Conservation (phyloP, 2,329 filamentous ascomycete species). For the Talaromyces amestolkiae region DNA sequence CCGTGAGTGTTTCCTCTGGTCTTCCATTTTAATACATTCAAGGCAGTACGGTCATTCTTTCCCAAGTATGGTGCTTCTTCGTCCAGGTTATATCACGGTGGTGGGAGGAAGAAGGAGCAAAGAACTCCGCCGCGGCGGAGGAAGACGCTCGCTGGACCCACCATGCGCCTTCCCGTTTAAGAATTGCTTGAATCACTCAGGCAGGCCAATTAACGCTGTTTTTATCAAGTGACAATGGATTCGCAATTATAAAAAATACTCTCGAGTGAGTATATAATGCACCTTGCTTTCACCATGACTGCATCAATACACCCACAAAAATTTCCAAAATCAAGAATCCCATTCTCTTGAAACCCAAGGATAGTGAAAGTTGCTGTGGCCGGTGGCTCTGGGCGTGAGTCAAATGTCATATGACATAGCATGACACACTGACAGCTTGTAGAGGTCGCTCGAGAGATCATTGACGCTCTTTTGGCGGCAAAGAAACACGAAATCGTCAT, state of each 20-base stretch:
- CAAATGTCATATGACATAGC: background rate
- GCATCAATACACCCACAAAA: background rate
- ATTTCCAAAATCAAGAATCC: background rate
- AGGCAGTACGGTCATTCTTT: background rate
- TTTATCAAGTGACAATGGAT: background rate
- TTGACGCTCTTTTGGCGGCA: background rate
- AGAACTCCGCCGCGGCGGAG: slow-evolving; percentile 12
- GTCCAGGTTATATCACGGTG: background rate
- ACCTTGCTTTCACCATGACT: background rate
- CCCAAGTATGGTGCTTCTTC: background rate
- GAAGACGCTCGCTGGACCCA: background rate
- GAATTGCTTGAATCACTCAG: background rate
- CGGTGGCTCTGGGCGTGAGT: slow-evolving; percentile 14
- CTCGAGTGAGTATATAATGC: background rate
- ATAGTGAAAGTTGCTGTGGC: slow-evolving; percentile 14
- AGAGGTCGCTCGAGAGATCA: slow-evolving; percentile 1
- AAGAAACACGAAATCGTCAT: slow-evolving; percentile 9
- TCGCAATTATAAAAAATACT: background rate
- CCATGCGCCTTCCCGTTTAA: background rate
- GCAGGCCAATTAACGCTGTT: background rate
- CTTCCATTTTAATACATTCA: background rate
- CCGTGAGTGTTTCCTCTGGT: background rate
- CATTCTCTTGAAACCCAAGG: background rate
- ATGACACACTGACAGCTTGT: background rate
- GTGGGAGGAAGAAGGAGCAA: background rate